Percentiles rank a stretch among this genome's conserved stretches.
Conservation (phyloP, 2,329 filamentous ascomycete genomes). For the Fusarium camptoceras region DNA sequence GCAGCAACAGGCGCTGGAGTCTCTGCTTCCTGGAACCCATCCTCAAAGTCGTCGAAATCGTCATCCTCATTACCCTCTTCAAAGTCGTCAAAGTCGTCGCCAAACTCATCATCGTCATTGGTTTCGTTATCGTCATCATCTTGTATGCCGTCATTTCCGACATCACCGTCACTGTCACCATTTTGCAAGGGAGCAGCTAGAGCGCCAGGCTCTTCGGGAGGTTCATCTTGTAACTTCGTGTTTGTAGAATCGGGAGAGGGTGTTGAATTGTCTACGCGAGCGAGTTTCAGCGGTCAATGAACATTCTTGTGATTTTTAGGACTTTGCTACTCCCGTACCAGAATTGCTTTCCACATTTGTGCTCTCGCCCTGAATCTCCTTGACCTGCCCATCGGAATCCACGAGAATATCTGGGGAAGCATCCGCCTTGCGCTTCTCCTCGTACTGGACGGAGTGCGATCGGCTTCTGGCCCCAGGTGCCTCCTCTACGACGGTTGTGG, state of each 20-base stretch:
- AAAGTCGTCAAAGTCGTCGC: conserved; percentile 72
- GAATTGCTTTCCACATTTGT: conserved; percentile 32
- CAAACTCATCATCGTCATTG: conserved; percentile 61
- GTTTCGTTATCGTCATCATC: conserved; percentile 40
- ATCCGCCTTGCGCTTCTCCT: conserved; percentile 62
- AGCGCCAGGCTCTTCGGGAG: conserved; percentile 40
- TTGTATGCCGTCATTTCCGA: conserved; percentile 17
- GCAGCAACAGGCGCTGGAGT: conserved; percentile 47
- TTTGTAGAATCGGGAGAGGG: conserved; percentile 48
- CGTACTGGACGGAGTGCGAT: conserved; percentile 58
- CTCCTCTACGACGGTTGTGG: conserved; percentile 67
- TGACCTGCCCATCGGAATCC: conserved; percentile 58
- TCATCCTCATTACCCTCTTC: conserved; percentile 67
- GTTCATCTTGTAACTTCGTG: conserved; percentile 47
- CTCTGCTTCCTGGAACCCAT: conserved; percentile 72
- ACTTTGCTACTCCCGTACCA: conserved; percentile 47
- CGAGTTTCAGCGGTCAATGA: conserved; percentile 42
- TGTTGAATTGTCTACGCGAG: conserved; percentile 43
- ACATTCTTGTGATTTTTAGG: conserved; percentile 37
- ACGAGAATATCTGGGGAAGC: conserved; percentile 65
- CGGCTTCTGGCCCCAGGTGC: conserved; percentile 55
- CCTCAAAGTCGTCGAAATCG: conserved; percentile 78
- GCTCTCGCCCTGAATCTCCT: conserved; percentile 45
- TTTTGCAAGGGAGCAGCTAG: conserved; percentile 34
- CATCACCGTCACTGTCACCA: conserved; percentile 41